These are phyloP conservation scores for Ilex aquifolium DNA, from an alignment of 257 asterid species.

Conservation along the genomic window DNA sequence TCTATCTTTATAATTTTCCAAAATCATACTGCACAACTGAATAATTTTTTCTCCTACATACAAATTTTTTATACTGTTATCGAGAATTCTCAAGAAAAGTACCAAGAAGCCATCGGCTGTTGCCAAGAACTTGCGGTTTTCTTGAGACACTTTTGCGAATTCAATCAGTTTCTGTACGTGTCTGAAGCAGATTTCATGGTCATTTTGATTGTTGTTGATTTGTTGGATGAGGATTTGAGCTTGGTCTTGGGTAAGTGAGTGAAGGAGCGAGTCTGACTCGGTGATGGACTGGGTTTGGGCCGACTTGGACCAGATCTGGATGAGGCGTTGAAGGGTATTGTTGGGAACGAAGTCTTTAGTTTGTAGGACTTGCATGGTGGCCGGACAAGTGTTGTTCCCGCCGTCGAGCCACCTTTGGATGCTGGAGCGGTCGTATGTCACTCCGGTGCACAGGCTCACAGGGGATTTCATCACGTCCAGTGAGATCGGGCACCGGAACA, in stretches of 20 bases:
- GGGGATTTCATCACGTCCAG: conserved; percentile 83
- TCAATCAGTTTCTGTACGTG: conserved; percentile 27
- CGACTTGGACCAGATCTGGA: conserved; percentile 67
- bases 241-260: conserved; percentile 26
- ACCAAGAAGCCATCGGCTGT: conserved; percentile 23
- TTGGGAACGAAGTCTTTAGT: conserved; percentile 65
- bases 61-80: conserved; percentile 13
- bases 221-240: conserved; percentile 33
- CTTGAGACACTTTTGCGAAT: conserved; percentile 40
- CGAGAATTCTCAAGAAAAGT: conserved; percentile 13
- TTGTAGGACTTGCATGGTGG: conserved; percentile 78
- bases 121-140: conserved; percentile 24
- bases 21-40: conserved; percentile 22
- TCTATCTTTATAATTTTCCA: background rate
- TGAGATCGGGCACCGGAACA: conserved; percentile 78
- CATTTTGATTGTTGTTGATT: conserved; percentile 25
- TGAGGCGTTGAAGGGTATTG: conserved; percentile 67
- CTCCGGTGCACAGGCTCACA: conserved; percentile 83
- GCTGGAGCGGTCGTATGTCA: conserved; percentile 72
- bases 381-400: conserved; percentile 90
- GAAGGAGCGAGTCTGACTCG: conserved; percentile 3
- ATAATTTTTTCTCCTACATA: conserved; percentile 28
- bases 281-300: conserved; percentile 13
- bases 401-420: conserved; percentile 83
- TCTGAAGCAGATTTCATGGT: conserved; percentile 1